phyloP scores from a whole-genome alignment of 148 eudicot species.

The Spergularia bocconei region DNA sequence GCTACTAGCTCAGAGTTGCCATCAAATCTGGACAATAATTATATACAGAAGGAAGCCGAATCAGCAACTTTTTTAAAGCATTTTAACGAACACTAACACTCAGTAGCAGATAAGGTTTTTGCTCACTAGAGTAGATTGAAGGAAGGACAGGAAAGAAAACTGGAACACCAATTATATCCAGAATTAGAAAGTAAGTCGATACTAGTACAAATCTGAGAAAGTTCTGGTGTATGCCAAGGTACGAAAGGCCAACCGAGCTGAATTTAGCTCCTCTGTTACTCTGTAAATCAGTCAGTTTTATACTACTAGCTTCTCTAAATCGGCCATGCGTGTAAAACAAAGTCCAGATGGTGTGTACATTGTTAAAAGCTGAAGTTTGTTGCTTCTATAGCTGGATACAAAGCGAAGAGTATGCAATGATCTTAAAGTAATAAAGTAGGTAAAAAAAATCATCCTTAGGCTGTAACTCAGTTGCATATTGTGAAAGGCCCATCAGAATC shows the following conservation, averaged over 20 bases:
- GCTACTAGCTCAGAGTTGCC: slow-evolving; percentile 94
- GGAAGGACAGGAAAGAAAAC: neutral
- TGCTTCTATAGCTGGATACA: too few relatives aligned
- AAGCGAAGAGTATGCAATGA: too few relatives aligned
- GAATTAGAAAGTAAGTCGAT: neutral
- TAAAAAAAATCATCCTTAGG: too few relatives aligned
- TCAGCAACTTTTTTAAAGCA: neutral
- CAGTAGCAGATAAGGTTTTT: neutral
- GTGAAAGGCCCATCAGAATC: too few relatives aligned
- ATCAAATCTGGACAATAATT: slow-evolving; percentile 60
- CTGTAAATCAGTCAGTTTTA: neutral
- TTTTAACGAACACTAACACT: neutral
- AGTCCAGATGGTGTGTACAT: too few relatives aligned
- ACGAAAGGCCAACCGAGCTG: neutral
- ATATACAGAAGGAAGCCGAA: neutral
- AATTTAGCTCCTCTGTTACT: neutral
- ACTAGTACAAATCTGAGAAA: neutral
- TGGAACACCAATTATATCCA: neutral
- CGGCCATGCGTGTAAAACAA: neutral
- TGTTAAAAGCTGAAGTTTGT: too few relatives aligned
- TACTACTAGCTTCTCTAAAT: neutral
- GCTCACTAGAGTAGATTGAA: neutral
- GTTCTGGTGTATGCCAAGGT: neutral
- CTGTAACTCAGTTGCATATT: too few relatives aligned
- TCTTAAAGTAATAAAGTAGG: too few relatives aligned